These are phyloP conservation scores for Diutina scorzettiae DNA, from an alignment of 1,139 yeast genomes.

Conservation along the genomic window DNA sequence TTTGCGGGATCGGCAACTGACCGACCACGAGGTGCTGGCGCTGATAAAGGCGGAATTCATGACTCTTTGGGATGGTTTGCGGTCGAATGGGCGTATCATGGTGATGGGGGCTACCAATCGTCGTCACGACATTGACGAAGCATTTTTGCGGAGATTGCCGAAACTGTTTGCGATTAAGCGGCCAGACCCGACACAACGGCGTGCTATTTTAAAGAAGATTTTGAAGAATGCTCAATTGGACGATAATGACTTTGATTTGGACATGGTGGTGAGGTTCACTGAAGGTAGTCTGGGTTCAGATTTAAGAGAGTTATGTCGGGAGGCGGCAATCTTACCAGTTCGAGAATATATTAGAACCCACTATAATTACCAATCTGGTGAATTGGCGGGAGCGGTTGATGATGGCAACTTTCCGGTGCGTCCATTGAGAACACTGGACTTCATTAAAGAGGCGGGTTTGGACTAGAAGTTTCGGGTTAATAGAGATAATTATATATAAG, in stretches of 20 bases:
- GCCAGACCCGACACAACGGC: constrained; percentile 62
- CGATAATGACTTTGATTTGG: constrained; percentile 44
- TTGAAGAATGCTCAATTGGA: constrained; percentile 55
- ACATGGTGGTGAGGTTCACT: constrained; percentile 49
- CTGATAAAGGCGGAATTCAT: constrained; percentile 93
- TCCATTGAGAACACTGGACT: constrained; percentile 35
- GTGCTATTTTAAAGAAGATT: constrained; percentile 53
- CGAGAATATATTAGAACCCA: constrained; percentile 62
- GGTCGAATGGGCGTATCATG: constrained; percentile 65
- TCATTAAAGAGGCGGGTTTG: constrained; percentile 19
- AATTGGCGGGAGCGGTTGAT: constrained; percentile 13
- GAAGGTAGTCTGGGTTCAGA: constrained; percentile 86
- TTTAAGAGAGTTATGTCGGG: constrained; percentile 79
- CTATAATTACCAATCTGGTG: constrained; percentile 33
- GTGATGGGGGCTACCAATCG: constrained; percentile 94
- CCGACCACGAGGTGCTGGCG: constrained; percentile 94
- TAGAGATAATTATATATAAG: constrained; percentile 3
- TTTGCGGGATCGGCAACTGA: constrained; percentile 70
- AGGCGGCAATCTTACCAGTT: constrained; percentile 85
- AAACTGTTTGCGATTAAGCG: constrained; percentile 72
- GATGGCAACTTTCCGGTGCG: constrained; percentile 24
- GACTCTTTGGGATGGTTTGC: constrained; percentile 95
- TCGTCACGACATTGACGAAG: constrained; percentile 83
- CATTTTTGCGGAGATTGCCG: constrained; percentile 87
- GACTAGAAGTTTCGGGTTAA: constrained; percentile 14